phyloP scores from a whole-genome alignment of 2,329 filamentous ascomycete genomes.

The Fusarium sp. region DNA sequence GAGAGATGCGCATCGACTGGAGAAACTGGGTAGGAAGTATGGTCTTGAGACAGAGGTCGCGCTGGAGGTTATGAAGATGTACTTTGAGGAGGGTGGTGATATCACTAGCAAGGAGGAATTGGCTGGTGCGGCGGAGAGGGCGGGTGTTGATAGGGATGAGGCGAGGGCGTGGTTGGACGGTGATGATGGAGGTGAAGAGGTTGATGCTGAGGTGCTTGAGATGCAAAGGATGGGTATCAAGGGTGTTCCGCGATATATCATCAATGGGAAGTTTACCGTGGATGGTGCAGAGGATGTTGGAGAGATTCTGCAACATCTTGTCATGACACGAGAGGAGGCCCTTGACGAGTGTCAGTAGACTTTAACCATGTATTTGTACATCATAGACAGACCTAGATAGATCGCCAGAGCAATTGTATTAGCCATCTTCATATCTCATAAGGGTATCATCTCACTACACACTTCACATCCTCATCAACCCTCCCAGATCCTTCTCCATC shows the following conservation, averaged over 20 bases:
- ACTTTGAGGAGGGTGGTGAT: conserved; percentile 76
- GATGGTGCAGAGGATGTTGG: conserved; percentile 80
- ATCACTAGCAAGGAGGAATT: conserved; percentile 72
- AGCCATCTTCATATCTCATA: conserved; percentile 28
- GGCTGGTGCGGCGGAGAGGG: conserved; percentile 65
- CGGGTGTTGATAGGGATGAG: conserved; percentile 67
- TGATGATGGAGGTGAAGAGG: conserved; percentile 69
- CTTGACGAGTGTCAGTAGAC: conserved; percentile 6
- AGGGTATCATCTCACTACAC: conserved; percentile 36
- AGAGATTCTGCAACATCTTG: conserved; percentile 77
- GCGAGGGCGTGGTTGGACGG: conserved; percentile 68
- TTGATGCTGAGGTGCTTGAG: conserved; percentile 69
- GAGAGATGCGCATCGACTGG: conserved; percentile 67
- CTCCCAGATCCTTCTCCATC: conserved; percentile 71
- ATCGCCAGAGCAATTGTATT: not conserved
- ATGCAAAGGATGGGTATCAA: conserved; percentile 67
- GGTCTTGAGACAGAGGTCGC: conserved; percentile 71
- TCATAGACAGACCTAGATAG: not conserved
- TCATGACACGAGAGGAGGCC: conserved; percentile 60
- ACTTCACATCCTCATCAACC: conserved; percentile 66
- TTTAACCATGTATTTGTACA: not conserved
- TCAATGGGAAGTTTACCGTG: conserved; percentile 77
- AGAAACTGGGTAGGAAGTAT: conserved; percentile 74
- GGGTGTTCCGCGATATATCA: conserved; percentile 82
- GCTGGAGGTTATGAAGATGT: conserved; percentile 74